Percentiles rank a stretch among this genome's conserved stretches.
These are phyloP conservation scores for Actinidia arguta DNA, from an alignment of 179 eudicot species.

Conservation along the genomic window DNA sequence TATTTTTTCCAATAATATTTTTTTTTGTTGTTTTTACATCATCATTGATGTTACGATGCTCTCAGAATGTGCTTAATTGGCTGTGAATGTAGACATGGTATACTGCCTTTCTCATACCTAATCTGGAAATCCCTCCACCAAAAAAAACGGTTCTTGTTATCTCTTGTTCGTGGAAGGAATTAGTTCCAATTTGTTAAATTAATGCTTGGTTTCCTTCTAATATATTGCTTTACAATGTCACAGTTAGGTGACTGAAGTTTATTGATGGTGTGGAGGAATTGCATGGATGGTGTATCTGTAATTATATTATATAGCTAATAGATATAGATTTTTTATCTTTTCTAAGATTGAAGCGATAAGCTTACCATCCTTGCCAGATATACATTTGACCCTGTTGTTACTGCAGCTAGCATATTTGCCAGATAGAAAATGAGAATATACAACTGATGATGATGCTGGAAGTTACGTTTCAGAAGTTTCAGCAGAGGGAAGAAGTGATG, in stretches of 20 bases:
- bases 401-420: conserved; percentile 59
- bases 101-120: no score
- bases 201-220: no score
- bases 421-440: conserved; percentile 42
- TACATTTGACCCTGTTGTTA: conserved; percentile 1
- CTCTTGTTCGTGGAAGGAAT: no score
- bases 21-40: no score
- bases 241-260: conserved; percentile 45
- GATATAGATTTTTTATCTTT: neutral
- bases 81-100: no score
- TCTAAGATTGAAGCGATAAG: neutral
- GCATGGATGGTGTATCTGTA: neutral
- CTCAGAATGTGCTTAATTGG: no score
- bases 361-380: no score
- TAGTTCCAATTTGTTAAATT: no score
- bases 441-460: conserved; percentile 48
- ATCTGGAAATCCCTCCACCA: no score
- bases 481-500: conserved; percentile 36
- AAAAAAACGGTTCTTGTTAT: no score
- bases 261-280: neutral
- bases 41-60: no score
- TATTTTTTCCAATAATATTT: no score
- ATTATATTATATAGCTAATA: neutral
- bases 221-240: neutral
- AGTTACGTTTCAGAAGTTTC: conserved; percentile 48